These are phyloP conservation scores for Primulina huaijiensis DNA, from an alignment of 257 asterid genomes.

Conservation along the genomic window DNA sequence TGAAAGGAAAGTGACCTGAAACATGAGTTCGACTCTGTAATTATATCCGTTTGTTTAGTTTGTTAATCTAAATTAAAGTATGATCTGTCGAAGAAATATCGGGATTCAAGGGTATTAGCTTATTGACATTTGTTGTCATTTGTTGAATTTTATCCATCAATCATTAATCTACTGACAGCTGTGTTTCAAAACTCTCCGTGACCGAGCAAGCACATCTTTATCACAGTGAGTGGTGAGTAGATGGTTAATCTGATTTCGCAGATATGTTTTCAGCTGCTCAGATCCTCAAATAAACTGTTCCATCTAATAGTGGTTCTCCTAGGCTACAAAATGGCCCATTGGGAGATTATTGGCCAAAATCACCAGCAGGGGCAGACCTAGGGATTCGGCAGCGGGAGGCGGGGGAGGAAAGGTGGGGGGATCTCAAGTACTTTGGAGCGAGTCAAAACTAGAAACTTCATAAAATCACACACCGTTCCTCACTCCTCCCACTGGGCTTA, in stretches of 20 bases:
- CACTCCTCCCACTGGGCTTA: not conserved
- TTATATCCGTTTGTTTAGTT: not conserved
- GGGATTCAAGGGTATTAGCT: not conserved
- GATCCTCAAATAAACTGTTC: not conserved
- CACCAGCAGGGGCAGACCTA: not conserved
- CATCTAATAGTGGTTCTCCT: not conserved
- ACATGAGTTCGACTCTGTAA: not conserved
- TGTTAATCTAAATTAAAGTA: not conserved
- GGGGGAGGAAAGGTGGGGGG: not conserved
- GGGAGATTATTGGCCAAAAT: not conserved
- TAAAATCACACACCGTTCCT: not conserved
- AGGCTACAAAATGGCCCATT: not conserved
- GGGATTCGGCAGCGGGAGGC: not conserved
- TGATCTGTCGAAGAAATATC: not conserved
- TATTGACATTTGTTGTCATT: not conserved
- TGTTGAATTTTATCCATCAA: not conserved
- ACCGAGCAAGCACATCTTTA: not conserved
- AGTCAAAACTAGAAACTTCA: not conserved
- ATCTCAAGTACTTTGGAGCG: not conserved
- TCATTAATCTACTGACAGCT: not conserved
- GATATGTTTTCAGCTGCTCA: not conserved
- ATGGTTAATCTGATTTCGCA: not conserved
- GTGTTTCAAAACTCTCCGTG: not conserved
- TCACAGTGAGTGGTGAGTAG: not conserved
- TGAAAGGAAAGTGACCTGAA: not conserved